These are phyloP conservation scores for Phytophthora ohioensis DNA, from an alignment of 352 stramenopile genomes.

Conservation along the genomic window DNA sequence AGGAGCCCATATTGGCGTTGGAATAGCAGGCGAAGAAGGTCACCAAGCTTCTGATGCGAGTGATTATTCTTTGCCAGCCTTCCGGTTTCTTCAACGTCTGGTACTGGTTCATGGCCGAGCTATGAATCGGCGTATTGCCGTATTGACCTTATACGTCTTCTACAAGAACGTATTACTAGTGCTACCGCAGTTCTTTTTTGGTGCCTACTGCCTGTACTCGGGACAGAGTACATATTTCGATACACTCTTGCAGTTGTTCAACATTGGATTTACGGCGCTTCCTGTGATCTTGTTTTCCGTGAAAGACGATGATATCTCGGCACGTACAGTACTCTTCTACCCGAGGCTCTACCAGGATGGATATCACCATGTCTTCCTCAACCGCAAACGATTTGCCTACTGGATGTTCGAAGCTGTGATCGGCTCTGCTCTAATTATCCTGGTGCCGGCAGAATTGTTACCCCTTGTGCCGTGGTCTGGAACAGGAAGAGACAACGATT, in stretches of 20 bases:
- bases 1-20: conserved; percentile 70
- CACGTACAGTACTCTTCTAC: conserved; percentile 49
- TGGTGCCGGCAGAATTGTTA: conserved; percentile 54
- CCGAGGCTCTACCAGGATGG: conserved; percentile 69
- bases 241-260: conserved; percentile 79
- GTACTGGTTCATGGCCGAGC: conserved; percentile 88
- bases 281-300: conserved; percentile 74
- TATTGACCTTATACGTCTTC: conserved; percentile 87
- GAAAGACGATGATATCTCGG: conserved; percentile 64
- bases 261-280: conserved; percentile 83
- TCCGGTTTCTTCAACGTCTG: conserved; percentile 86
- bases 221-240: conserved; percentile 86
- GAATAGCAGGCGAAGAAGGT: conserved; percentile 70
- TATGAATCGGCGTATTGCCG: conserved; percentile 73
- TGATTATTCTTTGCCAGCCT: conserved; percentile 92
- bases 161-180: conserved; percentile 90
- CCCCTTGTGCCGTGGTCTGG: conserved; percentile 54
- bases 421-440: conserved; percentile 56
- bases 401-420: conserved; percentile 73
- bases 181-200: conserved; percentile 82
- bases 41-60: conserved; percentile 90
- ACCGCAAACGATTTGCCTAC: conserved; percentile 50
- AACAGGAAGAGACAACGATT: conserved; percentile 66
- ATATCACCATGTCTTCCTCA: conserved; percentile 59
- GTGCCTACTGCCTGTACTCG: conserved; percentile 75